A percentile compares a stretch with the other conserved stretches of the same genome.
Evolutionary conservation across 1,139 yeast genomes (phyloP).

Genomic region (Kodamaea ohmeri): DNA sequence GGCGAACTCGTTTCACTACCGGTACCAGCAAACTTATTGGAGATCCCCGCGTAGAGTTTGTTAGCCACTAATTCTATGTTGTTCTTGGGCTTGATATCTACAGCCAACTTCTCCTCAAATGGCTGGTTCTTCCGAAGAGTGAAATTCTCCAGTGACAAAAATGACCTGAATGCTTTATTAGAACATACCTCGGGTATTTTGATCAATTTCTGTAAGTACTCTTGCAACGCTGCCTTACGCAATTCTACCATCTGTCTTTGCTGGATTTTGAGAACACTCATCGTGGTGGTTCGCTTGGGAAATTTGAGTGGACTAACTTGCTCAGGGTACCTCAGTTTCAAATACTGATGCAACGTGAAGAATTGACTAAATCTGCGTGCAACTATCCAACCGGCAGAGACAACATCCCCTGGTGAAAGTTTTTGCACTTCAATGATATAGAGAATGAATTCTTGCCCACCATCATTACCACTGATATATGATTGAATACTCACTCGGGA

Average conservation of each 20-base stretch:
- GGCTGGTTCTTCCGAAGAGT: constrained; percentile 36
- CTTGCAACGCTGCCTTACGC: constrained; percentile 59
- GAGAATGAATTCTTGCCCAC: constrained; percentile 59
- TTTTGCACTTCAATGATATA: constrained; percentile 79
- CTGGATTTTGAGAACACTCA: constrained; percentile 60
- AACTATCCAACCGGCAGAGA: constrained; percentile 82
- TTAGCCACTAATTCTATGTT: constrained; percentile 41
- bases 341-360: constrained; percentile 63
- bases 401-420: constrained; percentile 41
- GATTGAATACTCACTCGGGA: constrained; percentile 66
- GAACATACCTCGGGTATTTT: constrained; percentile 68
- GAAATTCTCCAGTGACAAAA: constrained; percentile 73
- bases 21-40: constrained; percentile 23
- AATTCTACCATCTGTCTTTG: constrained; percentile 62
- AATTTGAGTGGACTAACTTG: constrained; percentile 51
- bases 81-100: constrained; percentile 11
- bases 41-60: constrained; percentile 43
- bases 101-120: constrained; percentile 24
- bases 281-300: constrained; percentile 55
- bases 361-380: constrained; percentile 88
- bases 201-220: constrained; percentile 58
- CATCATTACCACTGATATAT: constrained; percentile 55
- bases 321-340: constrained; percentile 49
- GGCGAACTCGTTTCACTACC: constrained; percentile 5
- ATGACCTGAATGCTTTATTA: constrained; percentile 67